Percentiles rank a stretch among this genome's conserved stretches.
Conservation (phyloP, 768 basidiomycete genomes). For the Strobilomyces dryophilus region DNA sequence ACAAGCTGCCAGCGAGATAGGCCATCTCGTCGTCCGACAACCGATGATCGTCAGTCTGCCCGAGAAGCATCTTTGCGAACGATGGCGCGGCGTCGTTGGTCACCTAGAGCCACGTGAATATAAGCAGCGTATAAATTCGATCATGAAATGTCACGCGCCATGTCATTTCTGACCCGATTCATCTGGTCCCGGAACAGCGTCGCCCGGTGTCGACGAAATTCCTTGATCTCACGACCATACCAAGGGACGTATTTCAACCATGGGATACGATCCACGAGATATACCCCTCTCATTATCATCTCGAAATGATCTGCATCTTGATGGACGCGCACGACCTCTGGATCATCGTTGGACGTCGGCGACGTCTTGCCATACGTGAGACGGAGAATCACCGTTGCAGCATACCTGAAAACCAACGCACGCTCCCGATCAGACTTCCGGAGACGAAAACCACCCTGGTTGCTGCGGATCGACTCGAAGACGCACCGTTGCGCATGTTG, state of each 20-base stretch:
- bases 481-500: too few relatives aligned
- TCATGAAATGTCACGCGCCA: slow-evolving; percentile 27
- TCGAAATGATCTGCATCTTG: slow-evolving; percentile 24
- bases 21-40: slow-evolving; percentile 27
- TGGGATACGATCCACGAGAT: slow-evolving; percentile 14
- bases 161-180: slow-evolving; percentile 37
- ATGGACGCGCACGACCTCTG: neutral
- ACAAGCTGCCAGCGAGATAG: slow-evolving; percentile 53
- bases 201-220: slow-evolving; percentile 49
- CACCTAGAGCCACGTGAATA: neutral
- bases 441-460: too few relatives aligned
- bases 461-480: too few relatives aligned
- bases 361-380: slow-evolving; percentile 27
- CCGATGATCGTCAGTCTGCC: slow-evolving; percentile 38
- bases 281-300: slow-evolving; percentile 23
- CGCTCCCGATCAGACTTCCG: neutral
- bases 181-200: slow-evolving; percentile 18
- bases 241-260: slow-evolving; percentile 47
- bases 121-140: neutral
- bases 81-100: neutral
- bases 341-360: slow-evolving; percentile 5
- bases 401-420: slow-evolving; percentile 17
- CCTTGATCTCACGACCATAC: slow-evolving; percentile 47
- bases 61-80: neutral
- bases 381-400: slow-evolving; percentile 20